phyloP scores from a whole-genome alignment of 805 yeast genomes.

The Clavispora fructus region DNA sequence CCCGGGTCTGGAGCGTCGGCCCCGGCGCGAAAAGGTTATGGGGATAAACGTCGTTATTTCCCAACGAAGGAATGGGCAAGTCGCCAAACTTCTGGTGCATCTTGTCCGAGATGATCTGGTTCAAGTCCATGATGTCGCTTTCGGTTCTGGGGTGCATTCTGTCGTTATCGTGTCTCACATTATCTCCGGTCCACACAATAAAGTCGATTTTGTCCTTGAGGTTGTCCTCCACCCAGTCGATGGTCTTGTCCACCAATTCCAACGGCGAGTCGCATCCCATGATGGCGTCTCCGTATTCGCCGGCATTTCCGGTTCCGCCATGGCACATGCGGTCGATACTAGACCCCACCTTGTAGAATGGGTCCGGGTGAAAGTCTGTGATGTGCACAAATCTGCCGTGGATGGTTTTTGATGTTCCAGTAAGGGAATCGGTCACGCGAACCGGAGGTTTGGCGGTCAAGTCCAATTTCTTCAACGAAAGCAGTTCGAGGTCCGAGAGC shows the following conservation, averaged over 20 bases:
- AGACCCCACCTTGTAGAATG: constrained; percentile 50
- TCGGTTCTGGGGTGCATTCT: constrained; percentile 71
- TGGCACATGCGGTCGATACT: constrained; percentile 55
- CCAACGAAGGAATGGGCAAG: constrained; percentile 62
- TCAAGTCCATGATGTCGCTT: constrained; percentile 62
- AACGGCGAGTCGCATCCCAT: constrained; percentile 76
- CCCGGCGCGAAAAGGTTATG: constrained; percentile 83
- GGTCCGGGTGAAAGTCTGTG: constrained; percentile 86
- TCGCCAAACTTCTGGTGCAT: constrained; percentile 51
- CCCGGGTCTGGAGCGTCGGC: constrained; percentile 83
- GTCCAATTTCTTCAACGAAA: constrained; percentile 17
- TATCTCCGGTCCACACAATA: constrained; percentile 89
- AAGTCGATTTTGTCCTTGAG: constrained; percentile 76
- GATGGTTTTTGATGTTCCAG: constrained; percentile 25
- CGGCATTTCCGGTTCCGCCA: constrained; percentile 48
- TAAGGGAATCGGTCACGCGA: constrained; percentile 13
- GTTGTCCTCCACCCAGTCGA: constrained; percentile 61
- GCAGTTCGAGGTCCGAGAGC: not conserved
- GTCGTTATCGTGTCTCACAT: constrained; percentile 80
- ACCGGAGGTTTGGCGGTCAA: constrained; percentile 31
- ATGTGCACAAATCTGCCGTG: constrained; percentile 82
- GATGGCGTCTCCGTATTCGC: constrained; percentile 69
- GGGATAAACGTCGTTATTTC: constrained; percentile 87
- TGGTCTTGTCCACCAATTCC: constrained; percentile 53
- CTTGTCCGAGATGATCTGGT: constrained; percentile 48